Conservation (phyloP, 176 grass and related monocot genomes). For the Raddia distichophylla region DNA sequence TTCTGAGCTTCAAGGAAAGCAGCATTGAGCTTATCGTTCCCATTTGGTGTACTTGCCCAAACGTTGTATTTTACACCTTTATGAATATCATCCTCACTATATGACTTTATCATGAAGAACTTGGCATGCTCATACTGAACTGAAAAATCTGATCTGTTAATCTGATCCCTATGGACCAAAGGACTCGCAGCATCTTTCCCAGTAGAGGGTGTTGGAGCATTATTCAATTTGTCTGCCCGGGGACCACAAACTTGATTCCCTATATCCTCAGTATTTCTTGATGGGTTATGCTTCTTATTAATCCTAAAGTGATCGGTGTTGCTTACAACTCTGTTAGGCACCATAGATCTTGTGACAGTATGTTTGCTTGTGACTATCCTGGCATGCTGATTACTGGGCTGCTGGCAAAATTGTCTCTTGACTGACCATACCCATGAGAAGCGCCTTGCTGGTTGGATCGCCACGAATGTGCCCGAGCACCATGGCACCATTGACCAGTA, state of each 20-base stretch:
- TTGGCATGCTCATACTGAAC: slow-evolving; percentile 69
- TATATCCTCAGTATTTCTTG: slow-evolving; percentile 36
- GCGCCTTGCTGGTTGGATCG: slow-evolving; percentile 30
- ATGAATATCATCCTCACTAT: slow-evolving; percentile 86
- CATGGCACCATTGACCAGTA: slow-evolving; percentile 41
- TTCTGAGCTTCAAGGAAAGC: slow-evolving; percentile 62
- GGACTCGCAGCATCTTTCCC: slow-evolving; percentile 42
- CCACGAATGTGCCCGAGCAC: slow-evolving; percentile 6
- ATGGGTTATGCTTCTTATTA: slow-evolving; percentile 40
- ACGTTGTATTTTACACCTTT: slow-evolving; percentile 84
- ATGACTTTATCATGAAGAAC: slow-evolving; percentile 95
- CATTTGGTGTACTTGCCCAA: slow-evolving; percentile 83
- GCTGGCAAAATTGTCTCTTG: slow-evolving; percentile 19
- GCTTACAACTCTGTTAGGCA: slow-evolving; percentile 27
- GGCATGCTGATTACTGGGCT: slow-evolving; percentile 31
- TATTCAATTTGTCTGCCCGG: slow-evolving; percentile 43
- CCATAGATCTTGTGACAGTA: slow-evolving; percentile 26
- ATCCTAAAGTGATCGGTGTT: slow-evolving; percentile 26
- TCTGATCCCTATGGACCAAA: slow-evolving; percentile 54
- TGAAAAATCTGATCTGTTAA: slow-evolving; percentile 64
- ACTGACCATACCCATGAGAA: slow-evolving; percentile 37
- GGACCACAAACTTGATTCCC: slow-evolving; percentile 52
- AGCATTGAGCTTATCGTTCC: slow-evolving; percentile 75
- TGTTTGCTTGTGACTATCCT: slow-evolving; percentile 38
- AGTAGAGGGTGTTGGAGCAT: slow-evolving; percentile 17